Conservation (phyloP, 1,139 yeast species). For the Magnusiomyces starmeri region DNA sequence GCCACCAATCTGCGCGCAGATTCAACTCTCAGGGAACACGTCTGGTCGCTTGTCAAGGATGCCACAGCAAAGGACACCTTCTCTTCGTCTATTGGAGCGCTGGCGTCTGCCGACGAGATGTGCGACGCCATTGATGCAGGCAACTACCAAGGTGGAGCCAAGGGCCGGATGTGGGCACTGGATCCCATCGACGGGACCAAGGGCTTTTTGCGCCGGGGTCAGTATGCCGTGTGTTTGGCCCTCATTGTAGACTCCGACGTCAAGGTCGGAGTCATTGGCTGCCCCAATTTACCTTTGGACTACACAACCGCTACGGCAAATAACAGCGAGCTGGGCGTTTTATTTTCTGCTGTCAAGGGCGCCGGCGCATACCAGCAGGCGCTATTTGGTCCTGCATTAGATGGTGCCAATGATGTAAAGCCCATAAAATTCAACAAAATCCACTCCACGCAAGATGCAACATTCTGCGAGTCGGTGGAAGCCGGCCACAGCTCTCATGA, state of each 20-base stretch:
- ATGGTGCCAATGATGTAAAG: slow-evolving; percentile 16
- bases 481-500: slow-evolving; percentile 91
- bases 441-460: slow-evolving; percentile 39
- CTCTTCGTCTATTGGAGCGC: slow-evolving; percentile 26
- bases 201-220: slow-evolving; percentile 93
- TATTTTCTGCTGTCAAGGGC: slow-evolving; percentile 70
- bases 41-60: slow-evolving; percentile 31
- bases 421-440: slow-evolving; percentile 31
- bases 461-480: slow-evolving; percentile 94
- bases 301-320: slow-evolving; percentile 33
- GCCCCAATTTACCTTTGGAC: slow-evolving; percentile 74
- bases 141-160: slow-evolving; percentile 63
- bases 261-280: slow-evolving; percentile 87
- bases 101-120: slow-evolving; percentile 44
- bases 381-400: slow-evolving; percentile 18
- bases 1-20: slow-evolving; percentile 54
- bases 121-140: slow-evolving; percentile 71
- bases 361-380: slow-evolving; percentile 53
- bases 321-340: slow-evolving; percentile 50
- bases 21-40: slow-evolving; percentile 40
- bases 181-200: slow-evolving; percentile 99
- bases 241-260: slow-evolving; percentile 79
- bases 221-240: slow-evolving; percentile 92
- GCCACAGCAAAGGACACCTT: slow-evolving; percentile 27
- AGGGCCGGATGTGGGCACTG: slow-evolving; percentile 89